Percentiles rank a stretch among this genome's conserved stretches.
phyloP scores from a whole-genome alignment of 305 asterid genomes.

The Striga hermonthica region DNA sequence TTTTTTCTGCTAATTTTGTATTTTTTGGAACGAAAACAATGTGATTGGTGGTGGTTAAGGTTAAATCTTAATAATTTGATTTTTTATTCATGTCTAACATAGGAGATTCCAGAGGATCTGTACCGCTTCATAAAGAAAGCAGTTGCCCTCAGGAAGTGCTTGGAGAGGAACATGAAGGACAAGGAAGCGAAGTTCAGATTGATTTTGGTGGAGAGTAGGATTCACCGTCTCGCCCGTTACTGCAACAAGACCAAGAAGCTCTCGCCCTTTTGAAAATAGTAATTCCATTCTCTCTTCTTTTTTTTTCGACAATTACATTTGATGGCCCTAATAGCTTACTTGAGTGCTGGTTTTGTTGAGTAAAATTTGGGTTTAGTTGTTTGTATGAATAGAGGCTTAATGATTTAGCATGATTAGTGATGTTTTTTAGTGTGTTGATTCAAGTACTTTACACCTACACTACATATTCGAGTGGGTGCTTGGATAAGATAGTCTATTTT shows the following conservation, averaged over 20 bases:
- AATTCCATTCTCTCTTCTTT: slow-evolving; percentile 4
- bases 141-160: slow-evolving; percentile 70
- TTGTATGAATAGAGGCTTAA: too few relatives aligned
- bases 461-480: not conserved
- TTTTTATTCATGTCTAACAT: slow-evolving; percentile 54
- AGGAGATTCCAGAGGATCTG: slow-evolving; percentile 76
- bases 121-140: slow-evolving; percentile 78
- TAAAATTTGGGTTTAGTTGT: too few relatives aligned
- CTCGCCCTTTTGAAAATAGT: slow-evolving; percentile 83
- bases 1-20: not conserved
- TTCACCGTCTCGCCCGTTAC: slow-evolving; percentile 84
- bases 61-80: not conserved
- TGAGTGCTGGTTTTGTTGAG: too few relatives aligned
- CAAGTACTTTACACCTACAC: not conserved
- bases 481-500: not conserved
- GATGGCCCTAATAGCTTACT: too few relatives aligned
- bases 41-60: not conserved
- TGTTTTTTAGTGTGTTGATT: not conserved
- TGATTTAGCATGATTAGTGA: not conserved
- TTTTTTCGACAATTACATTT: not conserved
- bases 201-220: slow-evolving; percentile 80
- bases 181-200: slow-evolving; percentile 68
- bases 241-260: slow-evolving; percentile 89
- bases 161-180: slow-evolving; percentile 82
- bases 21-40: not conserved